These are phyloP conservation scores for Helicostylum pulchrum DNA, from an alignment of 192 early-diverging fungal genomes.

Conservation along the genomic window DNA sequence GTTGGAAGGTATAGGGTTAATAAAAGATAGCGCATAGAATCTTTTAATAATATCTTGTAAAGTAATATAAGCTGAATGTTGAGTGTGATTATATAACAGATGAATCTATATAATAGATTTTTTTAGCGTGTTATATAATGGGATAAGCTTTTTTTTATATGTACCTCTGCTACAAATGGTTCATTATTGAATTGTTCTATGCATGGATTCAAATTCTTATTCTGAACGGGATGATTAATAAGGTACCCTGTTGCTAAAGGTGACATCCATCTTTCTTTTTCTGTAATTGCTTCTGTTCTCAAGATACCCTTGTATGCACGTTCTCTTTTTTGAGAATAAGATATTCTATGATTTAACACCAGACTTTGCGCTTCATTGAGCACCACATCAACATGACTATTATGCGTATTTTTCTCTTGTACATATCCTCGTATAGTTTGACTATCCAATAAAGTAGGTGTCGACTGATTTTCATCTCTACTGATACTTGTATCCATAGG, in stretches of 20 bases:
- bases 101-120: conserved; percentile 17
- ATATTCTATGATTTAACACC: conserved; percentile 43
- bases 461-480: conserved; percentile 10
- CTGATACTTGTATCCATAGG: conserved; percentile 14
- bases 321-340: conserved; percentile 33
- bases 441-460: conserved; percentile 24
- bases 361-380: conserved; percentile 39
- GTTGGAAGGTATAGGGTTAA: conserved; percentile 35
- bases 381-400: background rate
- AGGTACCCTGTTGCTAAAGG: conserved; percentile 48
- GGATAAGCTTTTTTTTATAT: background rate
- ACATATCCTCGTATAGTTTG: background rate
- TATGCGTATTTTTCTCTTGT: background rate
- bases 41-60: conserved; percentile 42
- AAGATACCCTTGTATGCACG: conserved; percentile 13
- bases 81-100: conserved; percentile 23
- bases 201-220: conserved; percentile 33
- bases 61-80: conserved; percentile 27
- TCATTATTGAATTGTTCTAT: conserved; percentile 38
- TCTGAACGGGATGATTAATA: conserved; percentile 32
- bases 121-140: background rate
- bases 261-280: conserved; percentile 30
- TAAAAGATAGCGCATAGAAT: conserved; percentile 44
- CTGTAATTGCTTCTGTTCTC: background rate
- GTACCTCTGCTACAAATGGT: conserved; percentile 40